phyloP scores from a whole-genome alignment of 2,329 filamentous ascomycete species.

The Huntiella decipiens region DNA sequence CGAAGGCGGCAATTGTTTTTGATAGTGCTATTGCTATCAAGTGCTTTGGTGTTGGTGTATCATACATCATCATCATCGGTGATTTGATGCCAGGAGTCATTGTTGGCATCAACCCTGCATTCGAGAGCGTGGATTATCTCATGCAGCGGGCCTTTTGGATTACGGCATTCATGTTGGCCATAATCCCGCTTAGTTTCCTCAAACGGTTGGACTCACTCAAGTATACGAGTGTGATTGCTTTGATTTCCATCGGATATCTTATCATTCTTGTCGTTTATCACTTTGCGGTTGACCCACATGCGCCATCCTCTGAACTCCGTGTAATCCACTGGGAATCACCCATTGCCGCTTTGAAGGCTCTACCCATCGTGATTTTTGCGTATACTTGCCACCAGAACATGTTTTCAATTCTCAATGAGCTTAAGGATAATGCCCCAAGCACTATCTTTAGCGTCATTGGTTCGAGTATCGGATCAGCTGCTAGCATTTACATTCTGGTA shows the following conservation, averaged over 20 bases:
- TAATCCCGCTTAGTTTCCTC: conserved; percentile 87
- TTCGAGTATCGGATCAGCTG: conserved; percentile 75
- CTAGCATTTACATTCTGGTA: conserved; percentile 70
- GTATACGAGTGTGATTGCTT: conserved; percentile 82
- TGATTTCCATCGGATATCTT: conserved; percentile 85
- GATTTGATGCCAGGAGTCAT: conserved; percentile 95
- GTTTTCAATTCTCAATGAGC: conserved; percentile 97
- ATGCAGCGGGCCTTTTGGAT: conserved; percentile 93
- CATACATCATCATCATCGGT: conserved; percentile 96
- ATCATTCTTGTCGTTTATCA: conserved; percentile 88
- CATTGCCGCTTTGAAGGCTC: conserved; percentile 59
- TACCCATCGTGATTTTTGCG: conserved; percentile 95
- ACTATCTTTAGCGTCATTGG: conserved; percentile 60
- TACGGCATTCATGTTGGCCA: conserved; percentile 87
- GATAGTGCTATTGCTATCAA: conserved; percentile 93
- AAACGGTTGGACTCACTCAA: conserved; percentile 86
- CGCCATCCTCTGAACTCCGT: conserved; percentile 55
- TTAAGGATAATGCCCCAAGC: conserved; percentile 59
- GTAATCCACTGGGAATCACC: conserved; percentile 63
- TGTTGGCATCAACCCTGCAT: conserved; percentile 53
- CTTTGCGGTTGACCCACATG: conserved; percentile 61
- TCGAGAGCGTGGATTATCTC: conserved; percentile 47
- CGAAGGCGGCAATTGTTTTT: conserved; percentile 86
- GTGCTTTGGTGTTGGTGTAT: conserved; percentile 92
- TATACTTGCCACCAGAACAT: conserved; percentile 99